A percentile compares a stretch with the other conserved stretches of the same genome.
phyloP scores from a whole-genome alignment of 192 early-diverging fungal species.

The Funneliformis mosseae region DNA sequence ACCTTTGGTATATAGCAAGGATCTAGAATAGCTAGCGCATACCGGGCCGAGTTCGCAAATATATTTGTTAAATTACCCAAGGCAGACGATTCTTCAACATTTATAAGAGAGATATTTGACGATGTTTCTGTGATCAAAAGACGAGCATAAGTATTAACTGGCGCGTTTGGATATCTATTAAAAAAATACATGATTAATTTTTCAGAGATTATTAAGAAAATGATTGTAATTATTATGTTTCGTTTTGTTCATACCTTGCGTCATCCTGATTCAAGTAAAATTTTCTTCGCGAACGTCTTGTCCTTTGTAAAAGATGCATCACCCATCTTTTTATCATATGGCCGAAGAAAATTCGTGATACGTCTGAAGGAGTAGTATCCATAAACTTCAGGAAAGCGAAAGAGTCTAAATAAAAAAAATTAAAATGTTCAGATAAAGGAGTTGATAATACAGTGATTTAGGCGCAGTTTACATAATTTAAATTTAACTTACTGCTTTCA shows the following conservation, averaged over 20 bases:
- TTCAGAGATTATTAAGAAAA: background rate
- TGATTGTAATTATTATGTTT: background rate
- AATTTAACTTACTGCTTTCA: constrained; percentile 35
- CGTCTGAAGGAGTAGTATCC: constrained; percentile 52
- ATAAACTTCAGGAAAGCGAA: constrained; percentile 62
- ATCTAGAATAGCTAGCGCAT: constrained; percentile 27
- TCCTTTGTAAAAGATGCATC: constrained; percentile 40
- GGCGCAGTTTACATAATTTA: background rate
- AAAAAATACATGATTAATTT: background rate
- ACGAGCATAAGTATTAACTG: constrained; percentile 47
- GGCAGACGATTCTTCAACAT: constrained; percentile 26
- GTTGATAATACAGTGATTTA: background rate
- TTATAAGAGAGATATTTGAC: constrained; percentile 29
- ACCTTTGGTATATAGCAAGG: constrained; percentile 48
- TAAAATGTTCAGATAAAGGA: constrained; percentile 10
- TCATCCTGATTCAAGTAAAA: constrained; percentile 35
- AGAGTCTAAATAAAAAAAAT: constrained; percentile 36
- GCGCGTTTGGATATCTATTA: constrained; percentile 25
- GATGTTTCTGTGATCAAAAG: constrained; percentile 47
- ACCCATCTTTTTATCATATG: constrained; percentile 47
- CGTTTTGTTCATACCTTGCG: background rate
- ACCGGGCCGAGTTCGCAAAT: constrained; percentile 27
- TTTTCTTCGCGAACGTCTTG: constrained; percentile 38
- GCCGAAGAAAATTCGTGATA: constrained; percentile 44
- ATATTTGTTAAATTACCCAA: constrained; percentile 40